Evolutionary conservation across 345 rosid species (phyloP).

Genomic region (Turnera subulata): DNA sequence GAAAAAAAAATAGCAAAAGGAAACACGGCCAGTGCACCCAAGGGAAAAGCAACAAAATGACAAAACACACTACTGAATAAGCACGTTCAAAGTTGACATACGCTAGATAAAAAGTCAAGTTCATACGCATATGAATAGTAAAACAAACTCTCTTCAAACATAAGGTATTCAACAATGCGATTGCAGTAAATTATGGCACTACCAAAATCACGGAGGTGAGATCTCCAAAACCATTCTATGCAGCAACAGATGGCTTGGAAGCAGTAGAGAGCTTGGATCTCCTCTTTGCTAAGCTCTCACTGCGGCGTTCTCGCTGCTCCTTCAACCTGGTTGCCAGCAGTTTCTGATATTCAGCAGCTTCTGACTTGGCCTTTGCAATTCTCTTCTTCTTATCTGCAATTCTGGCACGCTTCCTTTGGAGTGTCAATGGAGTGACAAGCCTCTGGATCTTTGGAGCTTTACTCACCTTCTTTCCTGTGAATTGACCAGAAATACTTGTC

Average conservation of each 20-base stretch:
- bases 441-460: slow-evolving; percentile 93
- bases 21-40: too few relatives aligned
- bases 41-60: too few relatives aligned
- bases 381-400: slow-evolving; percentile 83
- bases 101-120: too few relatives aligned
- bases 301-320: slow-evolving; percentile 78
- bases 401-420: slow-evolving; percentile 82
- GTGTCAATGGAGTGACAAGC: slow-evolving; percentile 79
- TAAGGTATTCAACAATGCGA: too few relatives aligned
- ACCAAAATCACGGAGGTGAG: slow-evolving; percentile 5
- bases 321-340: slow-evolving; percentile 80
- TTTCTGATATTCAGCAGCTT: slow-evolving; percentile 85
- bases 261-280: slow-evolving; percentile 79
- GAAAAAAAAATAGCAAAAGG: too few relatives aligned
- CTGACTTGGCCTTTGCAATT: slow-evolving; percentile 80
- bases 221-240: slow-evolving; percentile 28
- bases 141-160: too few relatives aligned
- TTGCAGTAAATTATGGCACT: not conserved
- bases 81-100: too few relatives aligned
- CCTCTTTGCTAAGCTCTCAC: slow-evolving; percentile 89
- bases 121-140: too few relatives aligned
- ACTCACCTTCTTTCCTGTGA: slow-evolving; percentile 71
- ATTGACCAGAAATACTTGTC: not conserved
- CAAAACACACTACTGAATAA: too few relatives aligned
- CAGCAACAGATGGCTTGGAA: slow-evolving; percentile 60